Evolutionary conservation across 2,329 filamentous ascomycete species (phyloP).

Genomic region (Ceratocystis papillata): DNA sequence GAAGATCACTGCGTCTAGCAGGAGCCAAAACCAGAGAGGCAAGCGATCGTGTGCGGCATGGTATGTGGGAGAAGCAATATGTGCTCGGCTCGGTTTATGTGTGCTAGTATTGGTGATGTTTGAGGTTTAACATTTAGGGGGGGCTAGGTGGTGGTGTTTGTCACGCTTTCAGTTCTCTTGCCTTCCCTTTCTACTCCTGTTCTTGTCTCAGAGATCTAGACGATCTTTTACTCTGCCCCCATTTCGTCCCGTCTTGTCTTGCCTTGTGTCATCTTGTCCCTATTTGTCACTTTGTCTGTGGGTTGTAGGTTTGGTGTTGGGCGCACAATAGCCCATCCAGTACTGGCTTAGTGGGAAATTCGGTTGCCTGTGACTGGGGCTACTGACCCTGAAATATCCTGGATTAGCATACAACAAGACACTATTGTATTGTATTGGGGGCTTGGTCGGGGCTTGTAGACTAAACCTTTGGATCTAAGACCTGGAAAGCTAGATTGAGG

Average conservation of each 20-base stretch:
- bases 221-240: slow-evolving; percentile 7
- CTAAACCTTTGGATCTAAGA: background rate
- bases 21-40: background rate
- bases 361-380: background rate
- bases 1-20: background rate
- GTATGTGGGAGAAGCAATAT: background rate
- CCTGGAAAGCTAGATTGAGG: background rate
- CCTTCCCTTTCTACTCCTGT: background rate
- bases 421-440: slow-evolving; percentile 1
- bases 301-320: background rate
- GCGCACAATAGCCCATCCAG: background rate
- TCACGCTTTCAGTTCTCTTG: background rate
- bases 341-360: background rate
- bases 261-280: background rate
- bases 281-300: slow-evolving; percentile 9
- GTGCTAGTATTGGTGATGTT: background rate
- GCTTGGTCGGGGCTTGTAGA: background rate
- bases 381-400: slow-evolving; percentile 7
- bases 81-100: background rate
- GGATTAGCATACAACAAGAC: background rate
- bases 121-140: slow-evolving; percentile 10
- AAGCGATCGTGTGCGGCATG: background rate
- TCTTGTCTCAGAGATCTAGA: slow-evolving; percentile 6
- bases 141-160: background rate
- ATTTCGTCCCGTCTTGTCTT: slow-evolving; percentile 10